Percentiles rank a stretch among this genome's conserved stretches.
Evolutionary conservation across 2,329 filamentous ascomycete genomes (phyloP).

Genomic region (Chalaropsis ovoidea): DNA sequence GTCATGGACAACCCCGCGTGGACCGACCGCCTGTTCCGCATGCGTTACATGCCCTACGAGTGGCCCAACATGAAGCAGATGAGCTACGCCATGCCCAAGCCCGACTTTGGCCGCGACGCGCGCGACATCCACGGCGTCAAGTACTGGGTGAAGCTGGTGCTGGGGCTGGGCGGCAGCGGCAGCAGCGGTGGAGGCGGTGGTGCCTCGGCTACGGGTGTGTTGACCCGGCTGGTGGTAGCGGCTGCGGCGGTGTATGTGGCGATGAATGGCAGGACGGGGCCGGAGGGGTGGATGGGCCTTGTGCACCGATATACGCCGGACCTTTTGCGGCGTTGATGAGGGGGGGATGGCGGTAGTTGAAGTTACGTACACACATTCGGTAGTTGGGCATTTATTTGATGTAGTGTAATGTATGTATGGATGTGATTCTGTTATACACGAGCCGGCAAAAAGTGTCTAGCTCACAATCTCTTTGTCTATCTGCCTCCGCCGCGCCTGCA

Average conservation of each 20-base stretch:
- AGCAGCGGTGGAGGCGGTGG: too few relatives aligned
- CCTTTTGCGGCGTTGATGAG: background rate
- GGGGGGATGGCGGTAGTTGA: background rate
- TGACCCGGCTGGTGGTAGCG: conserved; percentile 40
- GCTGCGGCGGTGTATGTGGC: conserved; percentile 16
- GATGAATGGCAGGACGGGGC: background rate
- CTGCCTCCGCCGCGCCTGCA: background rate
- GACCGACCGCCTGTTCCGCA: conserved; percentile 55
- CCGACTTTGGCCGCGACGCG: conserved; percentile 53
- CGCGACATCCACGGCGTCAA: conserved; percentile 40
- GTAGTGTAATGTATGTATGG: background rate
- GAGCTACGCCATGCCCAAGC: conserved; percentile 37
- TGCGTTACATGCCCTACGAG: conserved; percentile 57
- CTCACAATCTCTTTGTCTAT: conserved; percentile 4
- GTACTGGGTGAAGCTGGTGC: conserved; percentile 46
- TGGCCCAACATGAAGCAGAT: conserved; percentile 35
- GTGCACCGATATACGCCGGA: background rate
- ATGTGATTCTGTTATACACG: conserved; percentile 12
- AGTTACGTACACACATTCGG: background rate
- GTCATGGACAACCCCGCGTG: conserved; percentile 55
- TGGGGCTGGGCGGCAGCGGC: conserved; percentile 44
- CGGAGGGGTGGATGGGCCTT: background rate
- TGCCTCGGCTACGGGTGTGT: conserved; percentile 41
- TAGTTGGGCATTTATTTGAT: background rate
- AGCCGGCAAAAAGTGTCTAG: background rate